phyloP scores from a whole-genome alignment of 1,284 basidiomycete species.

The Moniliophthora roreri region DNA sequence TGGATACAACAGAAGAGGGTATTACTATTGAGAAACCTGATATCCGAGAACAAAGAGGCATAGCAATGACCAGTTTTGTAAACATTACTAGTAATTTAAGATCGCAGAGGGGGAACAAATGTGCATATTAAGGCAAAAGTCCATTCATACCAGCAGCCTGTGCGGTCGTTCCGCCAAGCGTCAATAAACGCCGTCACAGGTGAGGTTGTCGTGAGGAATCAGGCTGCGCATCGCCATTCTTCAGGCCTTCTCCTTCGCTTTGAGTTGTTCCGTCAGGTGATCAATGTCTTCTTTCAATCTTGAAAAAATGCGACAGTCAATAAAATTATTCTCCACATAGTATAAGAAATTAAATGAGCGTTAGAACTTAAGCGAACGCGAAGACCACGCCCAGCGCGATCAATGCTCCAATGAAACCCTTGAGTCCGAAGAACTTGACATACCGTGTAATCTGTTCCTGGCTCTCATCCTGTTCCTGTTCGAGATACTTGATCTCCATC shows the following conservation, averaged over 20 bases:
- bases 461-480: slow-evolving; percentile 73
- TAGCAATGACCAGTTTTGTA: slow-evolving; percentile 10
- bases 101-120: no score
- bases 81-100: slow-evolving; percentile 8
- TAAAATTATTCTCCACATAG: slow-evolving; percentile 31
- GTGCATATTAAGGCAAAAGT: no score
- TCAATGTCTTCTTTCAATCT: slow-evolving; percentile 71
- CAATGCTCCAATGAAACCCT: slow-evolving; percentile 54
- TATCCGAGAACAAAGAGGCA: slow-evolving; percentile 12
- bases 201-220: not conserved
- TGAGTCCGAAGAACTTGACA: slow-evolving; percentile 59
- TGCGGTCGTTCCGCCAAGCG: no score
- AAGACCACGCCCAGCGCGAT: slow-evolving; percentile 57
- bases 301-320: slow-evolving; percentile 29
- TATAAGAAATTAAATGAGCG: slow-evolving; percentile 22
- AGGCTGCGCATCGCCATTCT: no score
- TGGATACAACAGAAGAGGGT: slow-evolving; percentile 7
- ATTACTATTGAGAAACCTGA: slow-evolving; percentile 13
- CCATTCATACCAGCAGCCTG: no score
- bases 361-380: slow-evolving; percentile 45
- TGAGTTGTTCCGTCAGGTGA: slow-evolving; percentile 40
- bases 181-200: not conserved
- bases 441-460: slow-evolving; percentile 77
- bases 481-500: slow-evolving; percentile 78
- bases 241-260: slow-evolving; percentile 25